A percentile compares a stretch with the other conserved stretches of the same genome.
phyloP scores from a whole-genome alignment of 352 stramenopile species.

The Phytophthora tubulina region DNA sequence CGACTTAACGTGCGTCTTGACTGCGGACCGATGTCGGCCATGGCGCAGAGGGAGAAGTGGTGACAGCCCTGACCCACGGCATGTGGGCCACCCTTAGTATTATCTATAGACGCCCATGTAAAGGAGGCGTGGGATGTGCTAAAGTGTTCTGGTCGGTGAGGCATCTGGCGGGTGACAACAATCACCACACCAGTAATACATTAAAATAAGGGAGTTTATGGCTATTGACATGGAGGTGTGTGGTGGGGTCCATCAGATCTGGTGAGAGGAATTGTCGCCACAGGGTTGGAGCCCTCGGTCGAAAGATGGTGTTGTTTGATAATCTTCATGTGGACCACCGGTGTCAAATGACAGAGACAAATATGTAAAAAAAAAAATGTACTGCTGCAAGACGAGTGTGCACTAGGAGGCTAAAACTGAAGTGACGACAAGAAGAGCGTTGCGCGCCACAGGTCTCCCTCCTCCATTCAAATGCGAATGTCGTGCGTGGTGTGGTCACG shows the following conservation, averaged over 20 bases:
- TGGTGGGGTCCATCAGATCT: constrained; percentile 53
- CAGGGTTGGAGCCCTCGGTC: constrained; percentile 51
- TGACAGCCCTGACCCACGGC: not conserved
- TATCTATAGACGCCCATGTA: not conserved
- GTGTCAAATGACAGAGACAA: not conserved
- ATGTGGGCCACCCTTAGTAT: not conserved
- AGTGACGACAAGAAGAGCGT: not conserved
- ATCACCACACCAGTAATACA: not conserved
- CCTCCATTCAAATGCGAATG: constrained; percentile 8
- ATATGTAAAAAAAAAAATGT: not conserved
- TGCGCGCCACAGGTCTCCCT: not conserved
- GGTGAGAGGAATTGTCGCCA: constrained; percentile 49
- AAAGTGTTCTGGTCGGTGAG: constrained; percentile 14
- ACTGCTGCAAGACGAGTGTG: not conserved
- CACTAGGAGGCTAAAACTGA: not conserved
- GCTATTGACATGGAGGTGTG: not conserved
- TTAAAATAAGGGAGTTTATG: too few relatives aligned
- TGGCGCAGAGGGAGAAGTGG: constrained; percentile 6
- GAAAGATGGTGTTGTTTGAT: constrained; percentile 58
- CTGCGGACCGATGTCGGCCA: constrained; percentile 32
- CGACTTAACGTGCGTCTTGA: constrained; percentile 22
- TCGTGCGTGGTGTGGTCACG: constrained; percentile 3
- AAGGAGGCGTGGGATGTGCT: constrained; percentile 5
- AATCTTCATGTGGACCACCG: constrained; percentile 43
- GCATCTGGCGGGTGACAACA: constrained; percentile 21